Base-by-base conservation (phyloP, 2,329 filamentous ascomycete species). In the Phaeomoniella chlamydospora region DNA sequence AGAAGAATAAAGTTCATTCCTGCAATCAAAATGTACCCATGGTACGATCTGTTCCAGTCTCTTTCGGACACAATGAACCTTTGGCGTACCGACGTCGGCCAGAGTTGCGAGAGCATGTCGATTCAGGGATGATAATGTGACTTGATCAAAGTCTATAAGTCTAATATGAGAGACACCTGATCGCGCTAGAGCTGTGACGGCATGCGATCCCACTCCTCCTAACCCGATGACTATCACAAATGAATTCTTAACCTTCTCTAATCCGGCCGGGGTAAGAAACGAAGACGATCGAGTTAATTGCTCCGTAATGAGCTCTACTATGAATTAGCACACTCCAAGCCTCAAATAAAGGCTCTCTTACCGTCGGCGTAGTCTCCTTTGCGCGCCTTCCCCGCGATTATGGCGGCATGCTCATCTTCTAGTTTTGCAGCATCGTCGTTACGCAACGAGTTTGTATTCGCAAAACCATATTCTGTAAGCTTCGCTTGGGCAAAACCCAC, bases 141-240 rank as follows among this genome's bases (percentile, higher is more conserved):
- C 88, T 67, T 98, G 90, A 55, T 98, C 90, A 54, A 98, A 98
- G 57, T 98, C 90, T 46, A 98, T 76, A 26, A 98, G 71, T 1
- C 90, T 78, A 37, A 98, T 69, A 48, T 77, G 79, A n/a, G 80
- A 78, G 31, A 93, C 85, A 18, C 90, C 90, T 0, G 87, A 94
- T 18, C 90, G 78, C 4, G 85, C 80, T 18, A 98, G 74, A 3
- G 90, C 79, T 2, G 87, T 79, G 3, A 80, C 74, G 42, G 84
- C 87, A 62, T 98, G 92, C 4, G 86, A 94, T 32, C 90, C 90
- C 4, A 98, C 90, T 30, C 90, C 90, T 43, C 90, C 90, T 46
- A 86, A 88, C 3, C 90, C 90, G 9, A 98, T 86, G 2, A 98
- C 73, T 29, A 96, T 70, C 33, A 98, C 73, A 50, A 92, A 93